Evolutionary conservation across 2,329 filamentous ascomycete species (phyloP), one percentile per base, ranked within the genome.

Genomic region (Trichoderma brevicompactum): DNA sequence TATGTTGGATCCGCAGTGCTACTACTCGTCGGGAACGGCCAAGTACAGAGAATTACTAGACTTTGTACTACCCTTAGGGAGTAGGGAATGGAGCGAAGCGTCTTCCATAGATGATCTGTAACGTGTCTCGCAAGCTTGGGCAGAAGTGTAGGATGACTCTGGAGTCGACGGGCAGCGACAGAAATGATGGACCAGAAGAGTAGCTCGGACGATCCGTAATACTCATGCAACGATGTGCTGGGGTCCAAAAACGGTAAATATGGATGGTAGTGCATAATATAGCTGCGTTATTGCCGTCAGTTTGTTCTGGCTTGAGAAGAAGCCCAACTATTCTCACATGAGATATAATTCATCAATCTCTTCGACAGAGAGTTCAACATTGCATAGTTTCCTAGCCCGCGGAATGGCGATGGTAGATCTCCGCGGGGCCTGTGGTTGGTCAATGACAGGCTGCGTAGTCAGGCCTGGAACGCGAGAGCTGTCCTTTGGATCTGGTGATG

Each of bases 121-220:
- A 62, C 59, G 15, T 48, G 44, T 36, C 59, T 62, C 40, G 59
- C 59, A 5, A 62, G 59, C 48, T 62, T 62, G 4, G 49, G 36
- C 23, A 62, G 48, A 17, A 62, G 38, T 13, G 59, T 62, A 1
- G 48, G 48, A 36, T 62, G 59, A 48, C 48, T 62, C 5, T 62
- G 59, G 1, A 62, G 48, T n/a, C 48, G 50, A 6, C 59, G 59
- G n/a, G 59, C 59, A 9, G 48, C 59, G n/a, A 53, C 48, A 12
- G 59, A 52, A 34, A 62, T 38, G 38, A 62, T 23, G 59, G 59
- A 62, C 59, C 59, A 62, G n/a, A 62, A 62, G 8, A 62, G 59
- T 0, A 62, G 23, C 59, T 53, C 48, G 23, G 48, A 62, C 5
- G 59, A 62, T 4, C 53, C 59, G 23, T 38, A 53, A 32, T 53